phyloP scores from a whole-genome alignment of 306 rosid genomes.

The Castanopsis chinensis region DNA sequence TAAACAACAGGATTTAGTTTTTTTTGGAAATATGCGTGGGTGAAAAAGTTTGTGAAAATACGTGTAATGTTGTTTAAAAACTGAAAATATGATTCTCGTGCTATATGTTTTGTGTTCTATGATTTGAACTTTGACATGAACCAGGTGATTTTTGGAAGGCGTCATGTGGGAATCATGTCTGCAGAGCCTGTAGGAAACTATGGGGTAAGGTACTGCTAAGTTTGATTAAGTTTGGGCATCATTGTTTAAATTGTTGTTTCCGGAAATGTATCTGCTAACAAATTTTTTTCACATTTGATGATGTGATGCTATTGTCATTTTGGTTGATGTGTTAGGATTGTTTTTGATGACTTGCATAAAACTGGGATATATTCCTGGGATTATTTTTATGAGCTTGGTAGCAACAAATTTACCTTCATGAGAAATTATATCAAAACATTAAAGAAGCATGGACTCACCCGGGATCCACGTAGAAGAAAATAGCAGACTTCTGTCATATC shows the following conservation, averaged over 20 bases:
- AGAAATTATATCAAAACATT: slow-evolving; percentile 60
- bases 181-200: slow-evolving; percentile 89
- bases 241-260: slow-evolving; percentile 1
- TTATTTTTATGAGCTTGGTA: slow-evolving; percentile 65
- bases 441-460: slow-evolving; percentile 66
- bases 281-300: background rate
- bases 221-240: background rate
- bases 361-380: slow-evolving; percentile 91
- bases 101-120: slow-evolving; percentile 1
- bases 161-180: slow-evolving; percentile 78
- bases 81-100: background rate
- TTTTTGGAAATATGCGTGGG: too few relatives aligned
- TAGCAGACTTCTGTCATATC: slow-evolving; percentile 33
- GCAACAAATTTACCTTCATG: slow-evolving; percentile 73
- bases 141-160: slow-evolving; percentile 77
- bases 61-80: background rate
- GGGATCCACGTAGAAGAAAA: slow-evolving; percentile 70
- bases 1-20: too few relatives aligned
- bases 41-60: too few relatives aligned
- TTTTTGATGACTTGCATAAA: slow-evolving; percentile 86
- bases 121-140: background rate
- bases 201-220: slow-evolving; percentile 74
- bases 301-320: slow-evolving; percentile 9
- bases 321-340: slow-evolving; percentile 48
- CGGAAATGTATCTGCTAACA: background rate